Conservation (phyloP, 108 stramenopile species). For the Epithemia pelagica region DNA sequence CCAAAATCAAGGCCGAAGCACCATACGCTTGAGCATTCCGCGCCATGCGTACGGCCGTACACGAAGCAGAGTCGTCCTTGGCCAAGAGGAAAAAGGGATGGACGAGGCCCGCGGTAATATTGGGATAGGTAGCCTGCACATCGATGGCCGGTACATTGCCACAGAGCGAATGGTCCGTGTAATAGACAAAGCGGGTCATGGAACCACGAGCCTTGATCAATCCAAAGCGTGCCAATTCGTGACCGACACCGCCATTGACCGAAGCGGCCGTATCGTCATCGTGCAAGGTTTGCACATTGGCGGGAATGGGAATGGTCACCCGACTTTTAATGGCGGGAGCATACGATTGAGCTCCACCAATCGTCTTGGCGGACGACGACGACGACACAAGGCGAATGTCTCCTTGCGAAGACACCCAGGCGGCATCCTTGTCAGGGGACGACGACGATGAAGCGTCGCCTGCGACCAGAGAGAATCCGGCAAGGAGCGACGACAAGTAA, state of each 20-base stretch:
- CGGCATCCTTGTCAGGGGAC: too few species aligned
- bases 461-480: too few species aligned
- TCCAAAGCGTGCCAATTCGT: background rate
- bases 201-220: background rate
- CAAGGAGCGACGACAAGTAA: too few species aligned
- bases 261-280: too few species aligned
- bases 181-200: background rate
- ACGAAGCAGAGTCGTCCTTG: conserved; percentile 57
- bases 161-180: background rate
- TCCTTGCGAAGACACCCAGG: too few species aligned
- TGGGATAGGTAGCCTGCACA: background rate
- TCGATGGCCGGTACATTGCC: background rate
- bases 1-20: conserved; percentile 89
- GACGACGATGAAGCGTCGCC: too few species aligned
- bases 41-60: conserved; percentile 87
- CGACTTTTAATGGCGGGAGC: background rate
- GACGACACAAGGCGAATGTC: too few species aligned
- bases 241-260: background rate
- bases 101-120: background rate
- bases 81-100: conserved; percentile 88
- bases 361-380: too few species aligned
- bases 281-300: background rate
- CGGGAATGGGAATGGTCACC: background rate
- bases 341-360: too few species aligned
- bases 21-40: conserved; percentile 87